Percentiles rank a stretch among this genome's conserved stretches.
Evolutionary conservation across 441 rosid genomes (phyloP).

Genomic region (Capsella rubella): DNA sequence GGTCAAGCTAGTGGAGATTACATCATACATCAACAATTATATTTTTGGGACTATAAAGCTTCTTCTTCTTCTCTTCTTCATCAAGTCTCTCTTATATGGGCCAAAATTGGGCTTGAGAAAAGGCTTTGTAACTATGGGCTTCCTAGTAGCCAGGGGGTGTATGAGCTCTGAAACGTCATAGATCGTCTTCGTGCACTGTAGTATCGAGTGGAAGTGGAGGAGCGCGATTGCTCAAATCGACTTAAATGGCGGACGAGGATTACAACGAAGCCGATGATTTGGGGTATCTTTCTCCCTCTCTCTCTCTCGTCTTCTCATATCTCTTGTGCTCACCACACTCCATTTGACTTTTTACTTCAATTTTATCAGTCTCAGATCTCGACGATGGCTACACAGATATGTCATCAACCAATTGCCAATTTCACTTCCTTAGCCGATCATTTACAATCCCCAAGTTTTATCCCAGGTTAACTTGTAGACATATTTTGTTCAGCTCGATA

Average conservation of each 20-base stretch:
- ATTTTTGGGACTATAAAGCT: no score
- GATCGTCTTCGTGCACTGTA: background rate
- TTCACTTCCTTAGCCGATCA: conserved; percentile 51
- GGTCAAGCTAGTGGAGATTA: no score
- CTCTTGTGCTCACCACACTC: conserved; percentile 42
- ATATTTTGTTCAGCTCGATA: background rate
- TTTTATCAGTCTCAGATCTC: conserved; percentile 34
- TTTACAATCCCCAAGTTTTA: conserved; percentile 40
- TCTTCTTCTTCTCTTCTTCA: no score
- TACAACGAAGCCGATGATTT: conserved; percentile 65
- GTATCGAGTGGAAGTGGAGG: background rate
- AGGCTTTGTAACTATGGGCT: no score
- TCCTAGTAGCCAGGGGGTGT: no score
- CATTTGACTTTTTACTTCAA: conserved; percentile 28
- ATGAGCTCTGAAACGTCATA: no score
- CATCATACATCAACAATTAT: no score
- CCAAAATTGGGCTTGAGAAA: no score
- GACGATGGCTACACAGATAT: conserved; percentile 48
- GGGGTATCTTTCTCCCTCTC: conserved; percentile 47
- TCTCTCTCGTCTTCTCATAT: background rate
- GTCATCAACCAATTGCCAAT: conserved; percentile 61
- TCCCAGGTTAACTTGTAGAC: conserved; percentile 50
- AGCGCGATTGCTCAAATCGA: background rate
- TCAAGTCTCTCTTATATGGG: no score
- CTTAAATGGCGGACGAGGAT: conserved; percentile 81